These are phyloP conservation scores for Rusavskia elegans DNA, from an alignment of 495 filamentous ascomycete species.

Conservation along the genomic window DNA sequence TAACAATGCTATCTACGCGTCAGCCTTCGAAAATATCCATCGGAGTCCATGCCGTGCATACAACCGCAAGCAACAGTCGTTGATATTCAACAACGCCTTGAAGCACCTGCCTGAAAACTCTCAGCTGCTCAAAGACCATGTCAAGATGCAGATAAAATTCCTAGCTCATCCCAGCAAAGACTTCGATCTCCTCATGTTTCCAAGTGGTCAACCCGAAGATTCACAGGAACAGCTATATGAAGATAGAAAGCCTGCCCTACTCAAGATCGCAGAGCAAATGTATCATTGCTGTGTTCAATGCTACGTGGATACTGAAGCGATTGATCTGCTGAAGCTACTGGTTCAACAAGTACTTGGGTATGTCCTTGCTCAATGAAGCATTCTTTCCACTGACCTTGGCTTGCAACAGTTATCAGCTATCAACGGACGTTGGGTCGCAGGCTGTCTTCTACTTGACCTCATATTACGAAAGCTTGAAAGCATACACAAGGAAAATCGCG, in stretches of 20 bases:
- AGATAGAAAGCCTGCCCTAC: background rate
- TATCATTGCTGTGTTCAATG: too few relatives aligned
- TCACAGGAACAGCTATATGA: background rate
- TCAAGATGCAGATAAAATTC: background rate
- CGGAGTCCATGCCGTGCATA: background rate
- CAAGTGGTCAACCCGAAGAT: background rate
- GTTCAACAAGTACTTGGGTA: background rate
- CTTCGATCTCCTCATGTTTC: background rate
- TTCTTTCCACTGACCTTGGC: background rate
- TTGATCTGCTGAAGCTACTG: background rate
- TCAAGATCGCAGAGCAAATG: background rate
- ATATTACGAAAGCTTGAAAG: too few relatives aligned
- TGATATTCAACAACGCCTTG: background rate
- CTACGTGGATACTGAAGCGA: background rate
- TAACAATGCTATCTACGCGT: background rate
- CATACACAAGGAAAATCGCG: too few relatives aligned
- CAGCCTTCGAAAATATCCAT: background rate
- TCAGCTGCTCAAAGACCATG: background rate
- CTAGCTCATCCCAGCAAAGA: background rate
- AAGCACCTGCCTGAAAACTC: background rate
- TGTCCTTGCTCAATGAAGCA: background rate
- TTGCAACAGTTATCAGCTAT: background rate
- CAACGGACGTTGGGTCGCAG: background rate
- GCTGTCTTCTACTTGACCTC: background rate
- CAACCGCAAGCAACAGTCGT: background rate